Evolutionary conservation across 164 flowering plant species (phyloP), one percentile per base, ranked within the genome.

Genomic region (Vitis riparia): DNA sequence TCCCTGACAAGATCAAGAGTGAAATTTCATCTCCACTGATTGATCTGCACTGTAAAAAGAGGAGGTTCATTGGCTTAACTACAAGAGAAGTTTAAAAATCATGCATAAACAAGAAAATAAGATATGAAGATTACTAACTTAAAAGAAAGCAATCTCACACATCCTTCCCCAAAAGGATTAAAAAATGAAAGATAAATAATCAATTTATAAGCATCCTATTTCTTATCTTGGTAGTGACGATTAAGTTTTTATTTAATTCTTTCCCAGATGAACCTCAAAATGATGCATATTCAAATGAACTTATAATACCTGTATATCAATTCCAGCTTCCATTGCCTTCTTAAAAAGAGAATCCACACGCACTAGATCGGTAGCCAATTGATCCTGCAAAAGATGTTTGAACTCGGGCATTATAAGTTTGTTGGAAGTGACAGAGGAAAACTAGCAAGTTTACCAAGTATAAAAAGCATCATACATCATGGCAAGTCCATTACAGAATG

Each of bases 31-130:
- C 79, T 68, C 75, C 72, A 72, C 87, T 82, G 57, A 95, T 81
- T 63, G 94, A 90, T 81, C 96, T 89, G 89, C 92, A 83, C 99
- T 95, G 98, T 83, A 82, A 66, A 71, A 65, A 64, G n/a, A 52
- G 56, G 60, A 69, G 70, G 66, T 77, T 77, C 65, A 76, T 77
- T 67, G 75, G 76, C 72, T 73, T 32, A 58, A 32, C 23, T 13
- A 70, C 2, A 14, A 59, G 3, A 57, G 11, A 52, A 62, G 55
- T 9, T 4, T n/a, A 11, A 12, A 56, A 47, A 67, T 19, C 44
- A 37, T 37, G 44, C 44, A 37, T 37, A 37, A 37, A 37, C 44
- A 37, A 3, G 44, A 37, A 37, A 3, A 37, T 37, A 37, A 37
- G 44, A 37, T 37, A 53, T 13, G 15, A n/a, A 53, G 56, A 53